Base-by-base conservation (phyloP, 768 basidiomycete species). In the Podaxis rugospora region DNA sequence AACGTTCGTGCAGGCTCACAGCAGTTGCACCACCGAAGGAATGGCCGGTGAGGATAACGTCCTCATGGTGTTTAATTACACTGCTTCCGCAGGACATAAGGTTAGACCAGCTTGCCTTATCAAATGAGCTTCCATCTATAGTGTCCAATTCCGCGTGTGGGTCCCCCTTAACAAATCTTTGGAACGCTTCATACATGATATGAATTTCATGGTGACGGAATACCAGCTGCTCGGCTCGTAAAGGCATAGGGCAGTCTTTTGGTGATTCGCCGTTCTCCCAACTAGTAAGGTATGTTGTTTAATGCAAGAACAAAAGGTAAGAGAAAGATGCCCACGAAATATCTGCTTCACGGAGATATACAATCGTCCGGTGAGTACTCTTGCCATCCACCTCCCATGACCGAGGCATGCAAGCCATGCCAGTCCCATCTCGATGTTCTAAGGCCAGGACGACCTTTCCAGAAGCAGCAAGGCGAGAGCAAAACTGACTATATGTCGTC, bases 401-500 rank as follows among this genome's bases (percentile, higher is more conserved):
- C 40, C 72, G 74, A 47, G 77, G 72, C 49, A 79, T 71, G 62
- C 76, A 80, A 3, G 75, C 80, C 0, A 86, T 85, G 2, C 82
- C 87, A 3, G 88, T 88, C 0, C 92, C 93, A 69, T 95, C 94
- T 9, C 88, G 81, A 69, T 95, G 93, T 68, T 95, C 91, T 23
- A 95, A 68, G 4, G 91, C 88, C 47, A 93, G 78, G 2, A 96
- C 92, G 4, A 95, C 85, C 62, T 82, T 87, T 1, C 94, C 94
- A 39, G 87, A 79, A 3, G 89, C 83, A 3, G 93, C 94, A 21
- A 95, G 70, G 23, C 82, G 80, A 2, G 82, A 77, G 68, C 92
- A 93, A 61, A 89, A 70, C 70, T 92, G 89, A 62, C 88, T 88
- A 66, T 93, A 93, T 1, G 85, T 82, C 0, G 85, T 89, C 21